A percentile compares a stretch with the other conserved stretches of the same genome.
These are phyloP conservation scores for Coleophoma eucalyptorum DNA, from an alignment of 2,329 filamentous ascomycete genomes.

Conservation along the genomic window DNA sequence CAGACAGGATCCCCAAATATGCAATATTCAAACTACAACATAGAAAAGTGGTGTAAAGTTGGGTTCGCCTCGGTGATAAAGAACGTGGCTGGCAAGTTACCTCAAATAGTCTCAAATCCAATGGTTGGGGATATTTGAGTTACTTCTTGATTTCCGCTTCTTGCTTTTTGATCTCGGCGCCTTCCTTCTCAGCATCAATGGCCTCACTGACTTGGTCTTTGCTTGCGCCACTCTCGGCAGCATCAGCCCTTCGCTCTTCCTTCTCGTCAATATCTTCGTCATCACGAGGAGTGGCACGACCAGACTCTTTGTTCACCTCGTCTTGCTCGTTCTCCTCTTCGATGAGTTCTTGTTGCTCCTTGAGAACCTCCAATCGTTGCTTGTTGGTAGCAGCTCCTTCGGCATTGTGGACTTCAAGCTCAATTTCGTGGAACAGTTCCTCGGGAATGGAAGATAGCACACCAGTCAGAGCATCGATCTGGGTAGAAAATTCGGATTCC, in stretches of 20 bases:
- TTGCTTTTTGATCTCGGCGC: constrained; percentile 38
- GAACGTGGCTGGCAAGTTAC: too few relatives aligned
- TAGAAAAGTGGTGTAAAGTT: too few relatives aligned
- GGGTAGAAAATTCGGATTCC: constrained; percentile 76
- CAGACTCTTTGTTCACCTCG: constrained; percentile 71
- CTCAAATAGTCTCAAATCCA: too few relatives aligned
- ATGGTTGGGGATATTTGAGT: background rate
- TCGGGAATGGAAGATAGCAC: constrained; percentile 94
- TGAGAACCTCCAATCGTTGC: constrained; percentile 95
- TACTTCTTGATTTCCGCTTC: constrained; percentile 27
- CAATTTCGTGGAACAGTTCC: constrained; percentile 98
- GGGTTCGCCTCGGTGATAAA: too few relatives aligned
- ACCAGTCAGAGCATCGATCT: constrained; percentile 89
- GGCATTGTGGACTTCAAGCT: constrained; percentile 94
- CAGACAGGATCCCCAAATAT: too few relatives aligned
- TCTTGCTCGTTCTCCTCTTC: constrained; percentile 95
- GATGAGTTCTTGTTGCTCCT: constrained; percentile 97
- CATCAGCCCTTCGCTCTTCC: constrained; percentile 64
- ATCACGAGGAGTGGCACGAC: constrained; percentile 75
- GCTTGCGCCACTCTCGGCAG: constrained; percentile 39
- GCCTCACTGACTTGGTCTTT: constrained; percentile 49
- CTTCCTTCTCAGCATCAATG: constrained; percentile 50
- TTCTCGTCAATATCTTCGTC: constrained; percentile 93
- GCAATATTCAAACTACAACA: too few relatives aligned
- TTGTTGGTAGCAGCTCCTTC: constrained; percentile 98